Evolutionary conservation across 345 rosid genomes (phyloP), one percentile per base, ranked within the genome.

Genomic region (Populus tremula): DNA sequence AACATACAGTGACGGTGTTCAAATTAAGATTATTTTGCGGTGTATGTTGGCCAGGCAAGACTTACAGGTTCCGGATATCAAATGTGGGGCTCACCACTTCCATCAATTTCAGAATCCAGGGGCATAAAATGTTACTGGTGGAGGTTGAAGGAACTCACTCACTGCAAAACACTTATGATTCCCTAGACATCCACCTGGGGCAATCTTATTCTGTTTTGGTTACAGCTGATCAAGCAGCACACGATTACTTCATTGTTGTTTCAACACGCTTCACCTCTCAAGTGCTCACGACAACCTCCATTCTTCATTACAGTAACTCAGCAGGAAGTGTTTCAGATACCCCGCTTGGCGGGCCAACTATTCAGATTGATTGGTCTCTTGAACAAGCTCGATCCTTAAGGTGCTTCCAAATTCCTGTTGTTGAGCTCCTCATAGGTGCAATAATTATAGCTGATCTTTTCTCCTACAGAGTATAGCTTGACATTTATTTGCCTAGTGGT

Each of bases 101-200:
- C 8, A 25, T 78, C 67, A 82, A 82, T 71, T 82, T 82, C 73
- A 74, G 84, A 71, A 78, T 82, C 47, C 81, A 78, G 71, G 84
- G 84, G 33, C 84, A 82, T 50, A 78, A 69, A 31, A 70, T 82
- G 84, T 50, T 73, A 63, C 65, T 82, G 18, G 84, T 78, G 69
- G 84, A 82, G 76, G 76, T 75, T 50, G 84, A 82, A 82, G 84
- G 84, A 63, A 72, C 78, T 41, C 84, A 82, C 59, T 70, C 84
- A 11, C 76, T 82, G 1, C 84, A 82, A 69, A 82, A 78, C 70
- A 64, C 76, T 64, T 82, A 82, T 47, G 81, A 70, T 23, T 78
- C 81, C 25, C 79, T 82, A 53, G 84, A 82, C 63, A 70, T 82
- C 27, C 84, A 82, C 66, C 17, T 78, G 78, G 84, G 84, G 54